phyloP scores from a whole-genome alignment of 768 basidiomycete genomes.

The Leccinum longicurvipes region DNA sequence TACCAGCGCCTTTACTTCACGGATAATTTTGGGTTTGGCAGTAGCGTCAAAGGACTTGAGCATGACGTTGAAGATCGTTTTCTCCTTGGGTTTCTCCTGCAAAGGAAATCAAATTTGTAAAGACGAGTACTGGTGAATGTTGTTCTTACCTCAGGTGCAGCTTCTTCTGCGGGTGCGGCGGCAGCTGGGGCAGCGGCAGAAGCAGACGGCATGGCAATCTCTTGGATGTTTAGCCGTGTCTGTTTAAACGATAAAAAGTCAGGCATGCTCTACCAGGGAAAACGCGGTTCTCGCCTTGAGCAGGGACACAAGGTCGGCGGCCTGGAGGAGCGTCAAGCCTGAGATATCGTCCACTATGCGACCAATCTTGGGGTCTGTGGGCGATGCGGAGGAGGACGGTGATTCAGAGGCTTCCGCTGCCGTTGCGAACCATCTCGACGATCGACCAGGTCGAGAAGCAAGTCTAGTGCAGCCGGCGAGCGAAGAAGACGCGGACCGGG shows the following conservation, averaged over 20 bases:
- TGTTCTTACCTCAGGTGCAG: conserved; percentile 55
- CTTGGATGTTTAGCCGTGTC: conserved; percentile 94
- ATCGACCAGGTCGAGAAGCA: conserved; percentile 28
- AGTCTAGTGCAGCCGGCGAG: too few relatives aligned
- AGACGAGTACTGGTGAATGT: background rate
- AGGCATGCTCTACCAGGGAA: background rate
- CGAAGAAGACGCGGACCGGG: conserved; percentile 15
- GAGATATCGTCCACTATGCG: conserved; percentile 94
- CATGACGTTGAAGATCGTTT: conserved; percentile 94
- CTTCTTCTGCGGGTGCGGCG: conserved; percentile 56
- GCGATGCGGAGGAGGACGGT: conserved; percentile 38
- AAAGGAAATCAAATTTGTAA: background rate
- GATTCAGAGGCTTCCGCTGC: conserved; percentile 38
- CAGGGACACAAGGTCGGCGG: conserved; percentile 87
- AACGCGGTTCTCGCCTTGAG: conserved; percentile 65
- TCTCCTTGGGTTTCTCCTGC: conserved; percentile 96
- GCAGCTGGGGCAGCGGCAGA: conserved; percentile 57
- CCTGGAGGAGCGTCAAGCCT: conserved; percentile 82
- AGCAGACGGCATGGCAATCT: conserved; percentile 89
- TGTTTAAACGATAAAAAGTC: conserved; percentile 27
- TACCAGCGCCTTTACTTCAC: conserved; percentile 94
- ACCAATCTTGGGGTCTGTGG: conserved; percentile 61
- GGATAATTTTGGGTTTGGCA: conserved; percentile 94
- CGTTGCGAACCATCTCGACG: conserved; percentile 55
- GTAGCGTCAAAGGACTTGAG: conserved; percentile 91